phyloP scores from a whole-genome alignment of 177 flowering plant genomes.

The Vitis hybrid region DNA sequence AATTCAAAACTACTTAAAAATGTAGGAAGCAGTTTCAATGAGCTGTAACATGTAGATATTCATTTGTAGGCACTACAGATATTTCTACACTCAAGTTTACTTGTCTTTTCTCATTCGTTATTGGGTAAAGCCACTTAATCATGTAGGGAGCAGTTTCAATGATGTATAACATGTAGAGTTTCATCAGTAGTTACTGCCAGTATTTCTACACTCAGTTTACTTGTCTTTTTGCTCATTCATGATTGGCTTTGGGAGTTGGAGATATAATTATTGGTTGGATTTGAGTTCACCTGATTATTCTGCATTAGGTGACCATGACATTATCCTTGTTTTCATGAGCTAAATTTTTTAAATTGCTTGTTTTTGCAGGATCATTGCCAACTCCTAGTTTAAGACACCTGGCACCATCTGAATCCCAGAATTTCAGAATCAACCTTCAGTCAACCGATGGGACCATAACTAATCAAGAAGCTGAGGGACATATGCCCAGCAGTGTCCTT shows the following conservation, averaged over 20 bases:
- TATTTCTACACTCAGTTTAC: not conserved
- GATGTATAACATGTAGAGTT: not conserved
- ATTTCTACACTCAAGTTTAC: too few relatives aligned
- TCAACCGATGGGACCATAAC: constrained; percentile 30
- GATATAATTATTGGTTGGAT: not conserved
- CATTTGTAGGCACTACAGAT: too few relatives aligned
- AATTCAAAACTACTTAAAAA: too few relatives aligned
- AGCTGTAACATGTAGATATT: too few relatives aligned
- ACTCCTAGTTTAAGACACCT: constrained; percentile 18
- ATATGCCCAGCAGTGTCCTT: constrained; percentile 34
- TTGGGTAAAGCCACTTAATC: not conserved
- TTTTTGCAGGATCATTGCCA: constrained; percentile 21
- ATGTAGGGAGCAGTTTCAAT: not conserved
- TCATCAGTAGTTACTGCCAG: not conserved
- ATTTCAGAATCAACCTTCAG: constrained; percentile 18
- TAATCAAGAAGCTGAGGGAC: constrained; percentile 31
- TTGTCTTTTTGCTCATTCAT: not conserved
- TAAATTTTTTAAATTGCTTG: constrained; percentile 1
- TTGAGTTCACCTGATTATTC: not conserved
- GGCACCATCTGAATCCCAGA: constrained; percentile 17
- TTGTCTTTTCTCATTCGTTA: too few relatives aligned
- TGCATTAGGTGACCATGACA: too few relatives aligned
- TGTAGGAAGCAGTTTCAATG: too few relatives aligned
- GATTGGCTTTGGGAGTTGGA: not conserved
- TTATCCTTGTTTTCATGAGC: not conserved